Evolutionary conservation across 371 early-diverging fungal genomes (phyloP).

Genomic region (Blakeslea trispora): DNA sequence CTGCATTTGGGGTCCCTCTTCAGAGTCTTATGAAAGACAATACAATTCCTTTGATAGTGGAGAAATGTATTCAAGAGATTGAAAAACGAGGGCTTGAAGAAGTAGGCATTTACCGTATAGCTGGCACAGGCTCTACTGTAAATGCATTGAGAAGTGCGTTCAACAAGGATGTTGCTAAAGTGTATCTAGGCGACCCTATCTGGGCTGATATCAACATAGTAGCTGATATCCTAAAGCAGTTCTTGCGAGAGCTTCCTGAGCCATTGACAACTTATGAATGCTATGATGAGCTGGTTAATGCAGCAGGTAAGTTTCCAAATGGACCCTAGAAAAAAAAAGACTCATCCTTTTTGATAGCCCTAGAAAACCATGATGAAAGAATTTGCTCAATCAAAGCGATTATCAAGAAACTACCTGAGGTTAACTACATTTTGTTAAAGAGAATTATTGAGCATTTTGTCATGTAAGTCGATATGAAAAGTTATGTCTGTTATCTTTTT

Average conservation of each 20-base stretch:
- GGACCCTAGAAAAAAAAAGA: not conserved
- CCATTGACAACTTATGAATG: constrained; percentile 84
- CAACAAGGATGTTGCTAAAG: constrained; percentile 56
- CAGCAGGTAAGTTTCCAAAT: constrained; percentile 66
- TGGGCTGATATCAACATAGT: constrained; percentile 86
- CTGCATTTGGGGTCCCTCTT: constrained; percentile 69
- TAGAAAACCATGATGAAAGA: constrained; percentile 79
- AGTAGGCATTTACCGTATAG: constrained; percentile 82
- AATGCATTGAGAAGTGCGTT: constrained; percentile 62
- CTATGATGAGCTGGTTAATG: constrained; percentile 80
- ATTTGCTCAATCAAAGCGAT: constrained; percentile 76
- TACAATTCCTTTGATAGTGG: constrained; percentile 59
- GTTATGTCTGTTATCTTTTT: not conserved
- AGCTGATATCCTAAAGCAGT: constrained; percentile 92
- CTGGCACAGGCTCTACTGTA: constrained; percentile 71
- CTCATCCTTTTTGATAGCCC: constrained; percentile 32
- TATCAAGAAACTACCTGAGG: constrained; percentile 64
- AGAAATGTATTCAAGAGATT: constrained; percentile 76
- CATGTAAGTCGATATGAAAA: constrained; percentile 35
- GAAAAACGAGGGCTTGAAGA: constrained; percentile 82
- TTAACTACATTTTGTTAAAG: constrained; percentile 74
- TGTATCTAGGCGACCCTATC: constrained; percentile 64
- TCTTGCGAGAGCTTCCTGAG: constrained; percentile 91
- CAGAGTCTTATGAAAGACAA: constrained; percentile 62
- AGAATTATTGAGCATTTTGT: constrained; percentile 80